Evolutionary conservation across 1,284 basidiomycete species (phyloP).

Genomic region (Naganishia liquefaciens): DNA sequence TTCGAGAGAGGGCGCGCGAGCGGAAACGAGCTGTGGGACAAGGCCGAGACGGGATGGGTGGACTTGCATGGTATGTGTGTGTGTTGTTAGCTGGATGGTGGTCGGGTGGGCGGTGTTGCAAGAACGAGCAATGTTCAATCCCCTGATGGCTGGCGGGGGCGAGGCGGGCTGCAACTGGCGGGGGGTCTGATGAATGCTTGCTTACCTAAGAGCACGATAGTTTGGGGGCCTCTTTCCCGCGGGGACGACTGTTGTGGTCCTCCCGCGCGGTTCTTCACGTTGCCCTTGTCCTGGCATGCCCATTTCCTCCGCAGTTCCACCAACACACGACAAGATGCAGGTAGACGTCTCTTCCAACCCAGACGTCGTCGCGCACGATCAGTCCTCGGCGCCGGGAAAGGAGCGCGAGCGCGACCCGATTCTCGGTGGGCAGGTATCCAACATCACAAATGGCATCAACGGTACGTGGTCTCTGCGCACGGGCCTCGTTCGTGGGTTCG

Average conservation of each 20-base stretch:
- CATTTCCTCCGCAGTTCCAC: no score
- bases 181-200: not conserved
- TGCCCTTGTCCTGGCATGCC: no score
- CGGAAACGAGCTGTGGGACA: constrained; percentile 36
- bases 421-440: constrained; percentile 50
- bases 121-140: no score
- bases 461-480: constrained; percentile 29
- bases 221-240: not conserved
- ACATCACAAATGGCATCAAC: constrained; percentile 46
- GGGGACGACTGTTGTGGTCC: not conserved
- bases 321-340: constrained; percentile 18
- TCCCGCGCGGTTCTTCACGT: not conserved
- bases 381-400: constrained; percentile 51
- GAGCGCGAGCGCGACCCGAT: constrained; percentile 53
- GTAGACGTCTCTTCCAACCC: constrained; percentile 20
- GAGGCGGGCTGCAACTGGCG: no score
- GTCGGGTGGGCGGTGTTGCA: no score
- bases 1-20: constrained; percentile 13
- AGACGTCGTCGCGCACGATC: constrained; percentile 48
- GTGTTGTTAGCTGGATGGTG: constrained; percentile 1
- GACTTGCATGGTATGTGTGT: constrained; percentile 40
- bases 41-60: constrained; percentile 43
- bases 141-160: no score
- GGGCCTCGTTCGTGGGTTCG: not conserved
- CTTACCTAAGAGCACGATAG: not conserved